Evolutionary conservation across 2,329 filamentous ascomycete species (phyloP).

Genomic region (Aspergillus pseudotamarii): DNA sequence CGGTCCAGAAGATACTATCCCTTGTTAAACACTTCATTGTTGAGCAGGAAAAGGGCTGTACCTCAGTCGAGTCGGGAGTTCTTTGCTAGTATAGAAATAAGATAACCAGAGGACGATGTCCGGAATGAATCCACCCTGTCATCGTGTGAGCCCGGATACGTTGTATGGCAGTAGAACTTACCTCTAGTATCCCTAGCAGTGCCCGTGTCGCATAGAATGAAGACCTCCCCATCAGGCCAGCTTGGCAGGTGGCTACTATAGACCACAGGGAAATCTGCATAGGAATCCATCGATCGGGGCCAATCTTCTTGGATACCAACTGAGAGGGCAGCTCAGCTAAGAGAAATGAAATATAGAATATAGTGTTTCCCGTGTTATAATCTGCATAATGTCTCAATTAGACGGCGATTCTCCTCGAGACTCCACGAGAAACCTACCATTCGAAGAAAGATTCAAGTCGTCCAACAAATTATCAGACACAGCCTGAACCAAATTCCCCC

Average conservation of each 20-base stretch:
- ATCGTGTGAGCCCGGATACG: not conserved
- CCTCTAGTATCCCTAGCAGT: slow-evolving; percentile 47
- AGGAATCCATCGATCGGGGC: slow-evolving; percentile 59
- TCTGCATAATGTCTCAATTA: slow-evolving; percentile 48
- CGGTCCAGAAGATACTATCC: slow-evolving; percentile 66
- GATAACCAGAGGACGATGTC: slow-evolving; percentile 63
- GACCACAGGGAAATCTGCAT: slow-evolving; percentile 57
- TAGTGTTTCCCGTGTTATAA: slow-evolving; percentile 56
- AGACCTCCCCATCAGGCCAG: slow-evolving; percentile 46
- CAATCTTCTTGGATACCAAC: slow-evolving; percentile 58
- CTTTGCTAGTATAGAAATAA: slow-evolving; percentile 69
- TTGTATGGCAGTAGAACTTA: not conserved
- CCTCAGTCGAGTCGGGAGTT: slow-evolving; percentile 50
- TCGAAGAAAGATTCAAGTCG: slow-evolving; percentile 35
- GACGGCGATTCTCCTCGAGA: slow-evolving; percentile 46
- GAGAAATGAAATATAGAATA: slow-evolving; percentile 59
- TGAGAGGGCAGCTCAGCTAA: slow-evolving; percentile 60
- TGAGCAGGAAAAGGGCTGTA: not conserved
- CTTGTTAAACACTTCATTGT: not conserved
- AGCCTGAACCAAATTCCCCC: slow-evolving; percentile 61
- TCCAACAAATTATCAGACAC: slow-evolving; percentile 60
- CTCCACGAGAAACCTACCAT: slow-evolving; percentile 42
- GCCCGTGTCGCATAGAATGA: slow-evolving; percentile 43
- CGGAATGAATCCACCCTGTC: slow-evolving; percentile 61
- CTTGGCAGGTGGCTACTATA: slow-evolving; percentile 51